Evolutionary conservation across 1,284 basidiomycete species (phyloP).

Genomic region (Abortiporus biennis): DNA sequence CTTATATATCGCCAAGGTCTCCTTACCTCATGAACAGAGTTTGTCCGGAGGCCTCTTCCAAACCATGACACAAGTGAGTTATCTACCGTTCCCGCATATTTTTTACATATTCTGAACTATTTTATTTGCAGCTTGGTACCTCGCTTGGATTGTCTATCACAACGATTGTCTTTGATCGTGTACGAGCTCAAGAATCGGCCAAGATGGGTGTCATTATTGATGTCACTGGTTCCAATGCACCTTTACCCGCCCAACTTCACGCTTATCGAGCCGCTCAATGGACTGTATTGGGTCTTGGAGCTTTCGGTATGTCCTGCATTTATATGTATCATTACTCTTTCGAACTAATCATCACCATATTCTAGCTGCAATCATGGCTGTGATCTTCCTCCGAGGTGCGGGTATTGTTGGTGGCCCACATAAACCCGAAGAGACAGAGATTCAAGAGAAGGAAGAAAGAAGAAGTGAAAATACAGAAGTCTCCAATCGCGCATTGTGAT

Average conservation of each 20-base stretch:
- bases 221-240: slow-evolving; percentile 2
- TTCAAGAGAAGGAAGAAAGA: background rate
- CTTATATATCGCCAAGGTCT: slow-evolving; percentile 62
- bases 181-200: background rate
- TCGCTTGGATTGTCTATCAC: slow-evolving; percentile 6
- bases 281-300: slow-evolving; percentile 3
- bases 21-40: slow-evolving; percentile 8
- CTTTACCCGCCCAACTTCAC: slow-evolving; percentile 2
- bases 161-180: slow-evolving; percentile 8
- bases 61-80: slow-evolving; percentile 6
- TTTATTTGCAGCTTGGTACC: slow-evolving; percentile 1
- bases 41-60: slow-evolving; percentile 7
- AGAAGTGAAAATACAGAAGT: too few relatives aligned
- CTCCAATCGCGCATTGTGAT: too few relatives aligned
- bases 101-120: background rate
- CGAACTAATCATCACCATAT: background rate
- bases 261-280: slow-evolving; percentile 5
- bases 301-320: slow-evolving; percentile 1
- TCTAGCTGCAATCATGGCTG: slow-evolving; percentile 3
- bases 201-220: slow-evolving; percentile 6
- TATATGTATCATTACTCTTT: background rate
- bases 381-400: slow-evolving; percentile 6
- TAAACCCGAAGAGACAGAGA: slow-evolving; percentile 1
- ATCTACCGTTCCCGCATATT: too few relatives aligned
- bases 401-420: slow-evolving; percentile 8